Conservation (phyloP, 2,329 filamentous ascomycete genomes). For the Aspergillus persii region DNA sequence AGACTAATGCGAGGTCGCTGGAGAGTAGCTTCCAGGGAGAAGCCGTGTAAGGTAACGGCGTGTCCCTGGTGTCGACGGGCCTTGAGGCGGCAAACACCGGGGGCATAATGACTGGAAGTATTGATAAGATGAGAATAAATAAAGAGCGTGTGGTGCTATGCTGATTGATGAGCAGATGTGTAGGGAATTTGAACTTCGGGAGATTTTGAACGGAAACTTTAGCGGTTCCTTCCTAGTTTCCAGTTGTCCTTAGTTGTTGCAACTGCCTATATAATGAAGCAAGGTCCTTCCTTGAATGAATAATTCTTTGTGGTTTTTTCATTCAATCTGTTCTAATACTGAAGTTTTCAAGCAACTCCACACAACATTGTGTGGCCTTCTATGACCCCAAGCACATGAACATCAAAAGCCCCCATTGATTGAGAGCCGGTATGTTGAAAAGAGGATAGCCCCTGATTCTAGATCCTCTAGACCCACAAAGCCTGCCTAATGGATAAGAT, state of each 20-base stretch:
- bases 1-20: constrained; percentile 36
- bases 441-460: no score
- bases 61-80: constrained; percentile 5
- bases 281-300: neutral
- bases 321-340: neutral
- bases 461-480: no score
- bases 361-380: no score
- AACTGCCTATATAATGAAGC: neutral
- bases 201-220: neutral
- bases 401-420: no score
- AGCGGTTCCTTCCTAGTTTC: neutral
- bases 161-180: neutral
- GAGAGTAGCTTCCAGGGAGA: constrained; percentile 40
- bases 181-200: neutral
- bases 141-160: neutral
- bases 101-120: neutral
- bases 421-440: no score
- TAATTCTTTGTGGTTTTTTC: neutral
- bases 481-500: no score
- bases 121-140: neutral
- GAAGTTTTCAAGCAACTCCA: neutral
- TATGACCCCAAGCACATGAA: no score
- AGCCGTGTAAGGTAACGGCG: constrained; percentile 37
- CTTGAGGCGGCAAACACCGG: neutral
- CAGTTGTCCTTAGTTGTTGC: neutral